Percentiles rank a stretch among this genome's conserved stretches.
Evolutionary conservation across 768 basidiomycete genomes (phyloP).

Genomic region (Rhizopogon roseolus): DNA sequence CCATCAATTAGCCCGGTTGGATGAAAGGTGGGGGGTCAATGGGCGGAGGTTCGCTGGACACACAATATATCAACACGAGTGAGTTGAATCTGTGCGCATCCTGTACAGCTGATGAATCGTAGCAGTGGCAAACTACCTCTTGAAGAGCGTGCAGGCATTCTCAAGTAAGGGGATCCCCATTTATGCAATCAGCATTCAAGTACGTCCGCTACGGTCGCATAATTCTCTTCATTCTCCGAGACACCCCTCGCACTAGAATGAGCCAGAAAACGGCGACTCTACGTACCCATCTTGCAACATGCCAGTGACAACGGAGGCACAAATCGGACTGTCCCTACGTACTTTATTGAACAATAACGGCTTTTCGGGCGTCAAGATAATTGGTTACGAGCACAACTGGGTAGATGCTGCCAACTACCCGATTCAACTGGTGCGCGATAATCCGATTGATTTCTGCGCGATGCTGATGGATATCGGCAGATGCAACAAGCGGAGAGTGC

Average conservation of each 20-base stretch:
- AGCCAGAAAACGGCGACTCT: slow-evolving; percentile 50
- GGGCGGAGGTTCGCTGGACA: slow-evolving; percentile 58
- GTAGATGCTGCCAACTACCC: slow-evolving; percentile 59
- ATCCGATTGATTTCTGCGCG: not conserved
- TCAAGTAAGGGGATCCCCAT: slow-evolving; percentile 50
- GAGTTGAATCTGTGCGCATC: slow-evolving; percentile 14
- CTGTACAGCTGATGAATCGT: slow-evolving; percentile 1
- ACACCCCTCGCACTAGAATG: slow-evolving; percentile 35
- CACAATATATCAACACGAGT: slow-evolving; percentile 46
- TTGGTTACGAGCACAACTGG: slow-evolving; percentile 79
- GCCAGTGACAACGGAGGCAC: slow-evolving; percentile 49
- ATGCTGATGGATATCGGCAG: slow-evolving; percentile 17
- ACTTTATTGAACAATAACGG: slow-evolving; percentile 59
- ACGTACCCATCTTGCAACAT: slow-evolving; percentile 67
- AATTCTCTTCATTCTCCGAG: not conserved
- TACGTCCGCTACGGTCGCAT: slow-evolving; percentile 6
- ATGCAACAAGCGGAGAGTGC: slow-evolving; percentile 53
- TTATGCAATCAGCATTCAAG: slow-evolving; percentile 61
- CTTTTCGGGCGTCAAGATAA: slow-evolving; percentile 51
- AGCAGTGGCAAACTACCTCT: slow-evolving; percentile 65
- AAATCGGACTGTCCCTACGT: slow-evolving; percentile 52
- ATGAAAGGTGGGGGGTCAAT: slow-evolving; percentile 68
- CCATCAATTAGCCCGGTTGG: slow-evolving; percentile 58
- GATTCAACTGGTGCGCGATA: slow-evolving; percentile 39
- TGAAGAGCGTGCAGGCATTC: slow-evolving; percentile 71